Evolutionary conservation across 129 eudicot genomes (phyloP).

Genomic region (Kitagawia praeruptora): DNA sequence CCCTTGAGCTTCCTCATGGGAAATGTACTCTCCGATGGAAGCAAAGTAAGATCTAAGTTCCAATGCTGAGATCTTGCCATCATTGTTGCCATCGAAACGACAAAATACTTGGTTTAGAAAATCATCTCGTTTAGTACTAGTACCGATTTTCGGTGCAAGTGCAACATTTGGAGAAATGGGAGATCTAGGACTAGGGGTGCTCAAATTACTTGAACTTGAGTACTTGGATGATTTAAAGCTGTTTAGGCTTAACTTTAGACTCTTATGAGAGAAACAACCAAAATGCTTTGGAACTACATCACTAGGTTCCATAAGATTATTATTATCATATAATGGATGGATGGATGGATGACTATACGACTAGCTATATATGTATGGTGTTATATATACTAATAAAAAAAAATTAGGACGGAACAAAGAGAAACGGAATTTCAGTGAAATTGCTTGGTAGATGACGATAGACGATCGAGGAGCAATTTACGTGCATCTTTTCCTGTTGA

Average conservation of each 20-base stretch:
- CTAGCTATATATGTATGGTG: not conserved
- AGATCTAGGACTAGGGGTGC: slow-evolving; percentile 28
- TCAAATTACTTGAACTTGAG: slow-evolving; percentile 13
- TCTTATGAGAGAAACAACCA: slow-evolving; percentile 35
- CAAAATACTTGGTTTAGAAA: slow-evolving; percentile 46
- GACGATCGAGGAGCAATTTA: not conserved
- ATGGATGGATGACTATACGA: not conserved
- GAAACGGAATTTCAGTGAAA: not conserved
- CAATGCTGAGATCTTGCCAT: slow-evolving; percentile 62
- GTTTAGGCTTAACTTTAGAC: slow-evolving; percentile 27
- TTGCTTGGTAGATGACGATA: not conserved
- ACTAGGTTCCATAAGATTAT: slow-evolving; percentile 21
- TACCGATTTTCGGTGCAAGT: not conserved
- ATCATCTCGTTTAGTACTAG: slow-evolving; percentile 18
- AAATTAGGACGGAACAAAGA: not conserved
- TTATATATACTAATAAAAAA: not conserved
- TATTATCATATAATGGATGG: not conserved
- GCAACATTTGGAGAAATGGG: slow-evolving; percentile 20
- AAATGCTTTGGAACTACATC: slow-evolving; percentile 29
- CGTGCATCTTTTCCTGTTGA: slow-evolving; percentile 19
- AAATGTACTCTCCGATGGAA: slow-evolving; percentile 63
- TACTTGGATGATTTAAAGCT: slow-evolving; percentile 21
- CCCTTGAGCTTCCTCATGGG: slow-evolving; percentile 57
- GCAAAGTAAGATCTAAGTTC: slow-evolving; percentile 54
- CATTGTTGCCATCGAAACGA: slow-evolving; percentile 47